Evolutionary conservation across 2,329 filamentous ascomycete genomes (phyloP).

Genomic region (Botrytis aclada): DNA sequence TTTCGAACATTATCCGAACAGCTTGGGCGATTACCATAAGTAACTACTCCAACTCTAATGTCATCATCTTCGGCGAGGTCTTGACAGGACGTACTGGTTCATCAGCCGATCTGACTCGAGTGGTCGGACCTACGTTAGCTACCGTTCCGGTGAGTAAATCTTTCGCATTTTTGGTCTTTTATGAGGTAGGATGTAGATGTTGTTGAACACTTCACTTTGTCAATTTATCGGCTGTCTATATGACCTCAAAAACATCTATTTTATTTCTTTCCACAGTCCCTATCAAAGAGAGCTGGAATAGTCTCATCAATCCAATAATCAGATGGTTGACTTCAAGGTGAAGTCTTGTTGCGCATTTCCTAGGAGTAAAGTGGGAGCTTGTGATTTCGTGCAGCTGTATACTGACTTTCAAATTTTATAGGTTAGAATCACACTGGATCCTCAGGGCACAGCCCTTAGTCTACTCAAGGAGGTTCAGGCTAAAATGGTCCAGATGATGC

Average conservation of each 20-base stretch:
- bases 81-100: constrained; percentile 43
- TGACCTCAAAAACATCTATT: not conserved
- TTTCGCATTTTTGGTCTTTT: constrained; percentile 21
- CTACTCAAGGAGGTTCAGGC: constrained; percentile 7
- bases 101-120: constrained; percentile 41
- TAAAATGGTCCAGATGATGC: constrained; percentile 38
- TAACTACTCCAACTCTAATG: constrained; percentile 40
- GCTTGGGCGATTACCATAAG: constrained; percentile 44
- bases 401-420: not conserved
- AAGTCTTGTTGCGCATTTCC: not conserved
- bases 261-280: not conserved
- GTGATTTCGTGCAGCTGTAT: not conserved
- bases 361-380: not conserved
- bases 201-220: not conserved
- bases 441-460: not conserved
- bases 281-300: not conserved
- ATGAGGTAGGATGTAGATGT: not conserved
- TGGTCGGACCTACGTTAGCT: constrained; percentile 43
- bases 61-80: constrained; percentile 45
- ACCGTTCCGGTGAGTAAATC: constrained; percentile 44
- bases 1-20: constrained; percentile 27
- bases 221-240: not conserved
- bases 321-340: not conserved
- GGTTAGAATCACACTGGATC: not conserved
- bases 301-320: not conserved